These are phyloP conservation scores for Paramyrothecium sp. DNA, from an alignment of 2,329 filamentous ascomycete species.

Conservation along the genomic window DNA sequence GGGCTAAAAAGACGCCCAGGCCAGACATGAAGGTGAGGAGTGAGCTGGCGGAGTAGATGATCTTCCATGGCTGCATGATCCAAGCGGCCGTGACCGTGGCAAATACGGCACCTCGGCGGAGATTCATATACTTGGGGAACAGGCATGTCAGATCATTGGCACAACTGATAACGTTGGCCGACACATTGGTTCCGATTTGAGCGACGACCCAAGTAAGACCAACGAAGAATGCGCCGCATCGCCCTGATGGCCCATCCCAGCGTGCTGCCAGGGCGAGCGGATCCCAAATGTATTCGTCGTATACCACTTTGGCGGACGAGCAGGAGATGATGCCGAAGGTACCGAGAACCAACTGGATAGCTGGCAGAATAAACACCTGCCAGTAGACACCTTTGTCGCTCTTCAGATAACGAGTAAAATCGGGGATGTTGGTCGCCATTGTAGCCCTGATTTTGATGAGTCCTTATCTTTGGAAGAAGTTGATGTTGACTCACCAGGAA, in stretches of 20 bases:
- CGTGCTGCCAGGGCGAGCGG: constrained; percentile 43
- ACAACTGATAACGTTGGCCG: constrained; percentile 52
- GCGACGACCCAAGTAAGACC: constrained; percentile 53
- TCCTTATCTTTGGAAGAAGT: not conserved
- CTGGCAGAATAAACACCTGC: constrained; percentile 2
- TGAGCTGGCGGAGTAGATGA: constrained; percentile 54
- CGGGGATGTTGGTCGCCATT: constrained; percentile 38
- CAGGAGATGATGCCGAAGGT: constrained; percentile 54
- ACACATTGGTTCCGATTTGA: constrained; percentile 57
- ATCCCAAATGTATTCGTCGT: constrained; percentile 43
- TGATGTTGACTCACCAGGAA: not conserved
- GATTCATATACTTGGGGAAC: constrained; percentile 52
- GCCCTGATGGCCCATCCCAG: constrained; percentile 44
- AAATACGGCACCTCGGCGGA: constrained; percentile 53
- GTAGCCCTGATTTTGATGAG: constrained; percentile 21
- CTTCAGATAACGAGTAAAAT: constrained; percentile 40
- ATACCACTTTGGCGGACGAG: constrained; percentile 47
- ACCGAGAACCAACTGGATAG: constrained; percentile 23
- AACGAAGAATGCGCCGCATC: constrained; percentile 42
- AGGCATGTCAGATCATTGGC: constrained; percentile 55
- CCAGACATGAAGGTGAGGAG: constrained; percentile 67
- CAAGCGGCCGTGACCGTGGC: constrained; percentile 55
- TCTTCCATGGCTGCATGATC: constrained; percentile 66
- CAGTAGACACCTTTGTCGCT: constrained; percentile 14
- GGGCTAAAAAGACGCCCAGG: constrained; percentile 58